A percentile compares a stretch with the other conserved stretches of the same genome.
Conservation (phyloP, 2,329 filamentous ascomycete species). For the Fusarium burgessii region DNA sequence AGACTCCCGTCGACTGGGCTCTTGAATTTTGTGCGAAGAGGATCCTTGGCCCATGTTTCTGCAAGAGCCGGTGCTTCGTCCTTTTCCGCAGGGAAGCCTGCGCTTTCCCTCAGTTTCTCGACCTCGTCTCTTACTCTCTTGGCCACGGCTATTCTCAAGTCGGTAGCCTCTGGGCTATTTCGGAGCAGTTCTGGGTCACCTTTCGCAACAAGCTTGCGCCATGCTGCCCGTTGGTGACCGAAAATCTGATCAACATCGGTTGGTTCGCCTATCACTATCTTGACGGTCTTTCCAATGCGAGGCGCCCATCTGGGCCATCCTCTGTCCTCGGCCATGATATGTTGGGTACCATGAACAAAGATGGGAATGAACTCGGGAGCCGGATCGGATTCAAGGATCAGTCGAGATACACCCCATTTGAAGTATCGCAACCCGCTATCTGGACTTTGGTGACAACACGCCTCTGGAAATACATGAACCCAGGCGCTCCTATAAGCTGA, state of each 20-base stretch:
- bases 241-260: slow-evolving; percentile 81
- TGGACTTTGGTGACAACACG: slow-evolving; percentile 89
- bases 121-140: slow-evolving; percentile 82
- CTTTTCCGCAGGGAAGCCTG: slow-evolving; percentile 81
- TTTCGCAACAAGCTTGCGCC: slow-evolving; percentile 72
- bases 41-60: slow-evolving; percentile 79
- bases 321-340: slow-evolving; percentile 88
- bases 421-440: slow-evolving; percentile 90
- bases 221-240: slow-evolving; percentile 79
- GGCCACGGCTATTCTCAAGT: slow-evolving; percentile 80
- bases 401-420: slow-evolving; percentile 94
- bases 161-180: slow-evolving; percentile 72
- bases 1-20: slow-evolving; percentile 67
- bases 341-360: slow-evolving; percentile 91
- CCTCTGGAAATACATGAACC: slow-evolving; percentile 97
- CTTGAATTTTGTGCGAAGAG: slow-evolving; percentile 60
- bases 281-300: slow-evolving; percentile 76
- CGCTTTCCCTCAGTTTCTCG: slow-evolving; percentile 76
- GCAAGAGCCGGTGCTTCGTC: slow-evolving; percentile 81
- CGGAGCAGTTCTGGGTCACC: slow-evolving; percentile 62
- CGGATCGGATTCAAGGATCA: slow-evolving; percentile 90
- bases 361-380: slow-evolving; percentile 92
- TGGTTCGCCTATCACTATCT: slow-evolving; percentile 82
- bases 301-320: slow-evolving; percentile 85
- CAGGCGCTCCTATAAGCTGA: slow-evolving; percentile 78